Percentiles rank a stretch among this genome's conserved stretches.
phyloP scores from a whole-genome alignment of 495 filamentous ascomycete genomes.

The Thermochaetoides thermophila region DNA sequence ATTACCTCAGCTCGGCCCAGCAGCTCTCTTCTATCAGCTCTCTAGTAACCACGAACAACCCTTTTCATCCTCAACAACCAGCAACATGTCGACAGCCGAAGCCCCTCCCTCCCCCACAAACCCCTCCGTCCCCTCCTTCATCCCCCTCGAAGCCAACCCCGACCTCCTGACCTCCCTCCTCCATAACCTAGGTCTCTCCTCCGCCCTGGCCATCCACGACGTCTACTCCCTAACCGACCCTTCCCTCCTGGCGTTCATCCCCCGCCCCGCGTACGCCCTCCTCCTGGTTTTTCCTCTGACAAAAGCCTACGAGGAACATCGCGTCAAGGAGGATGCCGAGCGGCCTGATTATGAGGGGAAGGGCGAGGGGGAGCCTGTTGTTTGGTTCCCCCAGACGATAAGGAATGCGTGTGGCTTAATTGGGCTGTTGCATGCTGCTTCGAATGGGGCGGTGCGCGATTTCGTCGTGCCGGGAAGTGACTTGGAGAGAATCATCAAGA shows the following conservation, averaged over 20 bases:
- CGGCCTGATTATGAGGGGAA: slow-evolving; percentile 26
- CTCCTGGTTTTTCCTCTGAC: slow-evolving; percentile 75
- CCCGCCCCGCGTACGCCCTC: slow-evolving; percentile 67
- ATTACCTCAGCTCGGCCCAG: no score
- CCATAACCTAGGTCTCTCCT: slow-evolving; percentile 58
- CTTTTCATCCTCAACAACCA: no score
- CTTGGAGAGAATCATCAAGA: slow-evolving; percentile 26
- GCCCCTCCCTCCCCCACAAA: slow-evolving; percentile 15
- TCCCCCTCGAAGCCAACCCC: slow-evolving; percentile 50
- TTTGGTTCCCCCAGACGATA: slow-evolving; percentile 83
- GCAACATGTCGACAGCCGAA: slow-evolving; percentile 18
- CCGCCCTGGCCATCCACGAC: slow-evolving; percentile 56
- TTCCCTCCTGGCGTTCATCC: slow-evolving; percentile 63
- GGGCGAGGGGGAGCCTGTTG: slow-evolving; percentile 38
- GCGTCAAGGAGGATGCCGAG: slow-evolving; percentile 48
- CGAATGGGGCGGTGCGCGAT: slow-evolving; percentile 36
- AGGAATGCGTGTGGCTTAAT: slow-evolving; percentile 71
- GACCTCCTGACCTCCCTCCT: slow-evolving; percentile 65
- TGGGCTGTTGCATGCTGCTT: slow-evolving; percentile 57
- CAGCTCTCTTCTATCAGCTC: no score
- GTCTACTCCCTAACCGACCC: slow-evolving; percentile 71
- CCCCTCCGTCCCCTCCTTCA: slow-evolving; percentile 28
- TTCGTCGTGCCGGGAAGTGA: slow-evolving; percentile 29
- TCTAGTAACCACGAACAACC: no score
- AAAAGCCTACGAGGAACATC: slow-evolving; percentile 50